Base-by-base conservation (phyloP, 371 early-diverging fungal species). In the Actinomortierella ambigua region DNA sequence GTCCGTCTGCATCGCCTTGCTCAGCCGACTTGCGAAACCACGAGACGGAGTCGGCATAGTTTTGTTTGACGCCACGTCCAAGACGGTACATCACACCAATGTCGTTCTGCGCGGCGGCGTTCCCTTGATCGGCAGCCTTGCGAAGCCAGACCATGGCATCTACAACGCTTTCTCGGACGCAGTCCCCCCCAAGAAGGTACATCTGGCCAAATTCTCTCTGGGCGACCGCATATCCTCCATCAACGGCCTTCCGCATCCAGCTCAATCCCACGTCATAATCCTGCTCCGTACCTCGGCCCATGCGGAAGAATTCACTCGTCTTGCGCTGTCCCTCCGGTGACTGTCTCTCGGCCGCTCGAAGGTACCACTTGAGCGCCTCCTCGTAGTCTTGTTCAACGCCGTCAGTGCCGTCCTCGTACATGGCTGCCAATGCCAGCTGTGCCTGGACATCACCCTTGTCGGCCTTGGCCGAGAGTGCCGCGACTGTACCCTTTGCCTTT, bases 131-230 rank as follows among this genome's bases (percentile, higher is more conserved):
- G 1, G 96, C 92, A 4, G 95, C 82, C 48, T 81, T 79, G 55
- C 77, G 70, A 75, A 93, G 95, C 90, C 90, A 95, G 42, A 83
- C 68, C 44, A 94, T 85, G 9, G 96, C 96, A 65, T 83, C 70
- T 18, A 65, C 53, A 11, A 87, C 64, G 53, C 90, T 76, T 63
- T 85, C 83, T 50, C 83, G 81, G 7, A 90, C 85, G 26, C 92
- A 92, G 54, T 88, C 80, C 29, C 94, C 95, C 28, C 91, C 90
- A 69, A 92, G 91, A 77, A 93, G 93, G 66, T 91, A 92, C 58
- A 91, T 90, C 66, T 92, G 88, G 0, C 90, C 94, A 47, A 93
- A 81, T 49, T 93, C 92, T 79, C 90, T 92, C 75, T 91, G 88
- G 17, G 91, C 88, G 1, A 92, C 92, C 0, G 87, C 83, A 52